Base-by-base conservation (phyloP, 1,284 basidiomycete species). In the Somion occarium region DNA sequence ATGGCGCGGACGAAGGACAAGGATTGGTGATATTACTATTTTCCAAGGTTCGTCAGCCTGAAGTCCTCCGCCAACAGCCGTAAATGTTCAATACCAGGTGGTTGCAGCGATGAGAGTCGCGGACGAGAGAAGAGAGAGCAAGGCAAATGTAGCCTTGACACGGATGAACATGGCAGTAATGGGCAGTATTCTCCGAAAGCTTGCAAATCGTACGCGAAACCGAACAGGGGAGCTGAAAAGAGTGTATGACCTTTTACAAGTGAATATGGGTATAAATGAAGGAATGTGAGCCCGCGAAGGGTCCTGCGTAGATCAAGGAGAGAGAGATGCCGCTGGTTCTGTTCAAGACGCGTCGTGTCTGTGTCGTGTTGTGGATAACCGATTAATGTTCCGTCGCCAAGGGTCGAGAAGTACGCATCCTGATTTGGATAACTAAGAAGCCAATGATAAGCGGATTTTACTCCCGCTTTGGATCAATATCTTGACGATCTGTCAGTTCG, bases 1-100 rank as follows among this genome's bases (percentile, higher is more conserved):
- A 91, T 3, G 88, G 88, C 2, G 78, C 77, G 12, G 70, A 67
- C 1, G 72, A 61, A 15, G 80, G 74, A 60, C 88, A 90, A 1
- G 58, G 71, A 13, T 58, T 71, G 4, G 79, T 82, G 37, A 63
- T 61, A 59, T 82, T 85, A 63, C 83, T 84, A 53, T 20, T 18
- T 34, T 46, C n/a, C 24, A 37, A 20, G 38, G 46, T 11, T 39
- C 13, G 19, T 26, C 7, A 30, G 47, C 37, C n/a, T 34, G 20
- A 13, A 15, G 13, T 44, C 5, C 18, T 34, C 26, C 22, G 22
- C 12, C 30, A 7, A 34, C 7, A 34, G 30, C 7, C 30, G 30
- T 7, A 15, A 34, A 34, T 34, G 30, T 7, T 7, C 30, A 7
- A 7, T 15, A 34, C 30, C 30, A 34, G 7, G 30, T 34, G 7